These are phyloP conservation scores for Aureobasidium sp. DNA, from an alignment of 2,329 filamentous ascomycete genomes.

Conservation along the genomic window DNA sequence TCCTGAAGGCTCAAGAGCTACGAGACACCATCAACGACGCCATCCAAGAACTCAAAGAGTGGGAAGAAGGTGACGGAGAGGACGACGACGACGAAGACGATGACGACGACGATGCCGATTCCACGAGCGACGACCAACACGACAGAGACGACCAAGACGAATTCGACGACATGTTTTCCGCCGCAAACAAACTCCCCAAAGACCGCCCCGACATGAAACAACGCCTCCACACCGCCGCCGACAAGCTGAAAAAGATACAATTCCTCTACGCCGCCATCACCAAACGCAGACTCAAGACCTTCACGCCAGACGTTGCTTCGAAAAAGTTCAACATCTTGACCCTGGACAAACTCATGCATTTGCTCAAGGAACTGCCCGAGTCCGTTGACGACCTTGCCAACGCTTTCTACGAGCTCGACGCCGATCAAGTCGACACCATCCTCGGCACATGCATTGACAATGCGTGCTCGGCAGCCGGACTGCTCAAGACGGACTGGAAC, in stretches of 20 bases:
- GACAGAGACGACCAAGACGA: slow-evolving; percentile 41
- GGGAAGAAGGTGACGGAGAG: slow-evolving; percentile 49
- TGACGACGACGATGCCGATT: slow-evolving; percentile 30
- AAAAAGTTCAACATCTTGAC: slow-evolving; percentile 22
- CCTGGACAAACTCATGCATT: slow-evolving; percentile 47
- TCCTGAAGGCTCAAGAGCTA: slow-evolving; percentile 64
- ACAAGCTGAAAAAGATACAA: slow-evolving; percentile 56
- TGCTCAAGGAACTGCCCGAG: slow-evolving; percentile 54
- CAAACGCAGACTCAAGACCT: slow-evolving; percentile 58
- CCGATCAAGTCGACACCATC: slow-evolving; percentile 46
- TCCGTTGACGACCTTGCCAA: slow-evolving; percentile 61
- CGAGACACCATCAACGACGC: slow-evolving; percentile 71
- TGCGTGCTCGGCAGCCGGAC: slow-evolving; percentile 47
- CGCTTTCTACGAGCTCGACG: slow-evolving; percentile 62
- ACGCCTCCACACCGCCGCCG: slow-evolving; percentile 55
- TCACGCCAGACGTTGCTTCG: slow-evolving; percentile 34
- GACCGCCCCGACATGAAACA: slow-evolving; percentile 57
- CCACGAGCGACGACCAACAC: slow-evolving; percentile 31
- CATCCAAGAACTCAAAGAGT: slow-evolving; percentile 77
- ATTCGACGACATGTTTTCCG: slow-evolving; percentile 60
- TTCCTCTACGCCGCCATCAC: slow-evolving; percentile 60
- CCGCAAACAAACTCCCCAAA: slow-evolving; percentile 51
- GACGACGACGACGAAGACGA: slow-evolving; percentile 32
- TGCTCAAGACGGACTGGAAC: slow-evolving; percentile 53
- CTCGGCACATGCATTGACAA: slow-evolving; percentile 53